Evolutionary conservation across 805 yeast species (phyloP), one percentile per base, ranked within the genome.

Genomic region (Ogataea ganodermae): DNA sequence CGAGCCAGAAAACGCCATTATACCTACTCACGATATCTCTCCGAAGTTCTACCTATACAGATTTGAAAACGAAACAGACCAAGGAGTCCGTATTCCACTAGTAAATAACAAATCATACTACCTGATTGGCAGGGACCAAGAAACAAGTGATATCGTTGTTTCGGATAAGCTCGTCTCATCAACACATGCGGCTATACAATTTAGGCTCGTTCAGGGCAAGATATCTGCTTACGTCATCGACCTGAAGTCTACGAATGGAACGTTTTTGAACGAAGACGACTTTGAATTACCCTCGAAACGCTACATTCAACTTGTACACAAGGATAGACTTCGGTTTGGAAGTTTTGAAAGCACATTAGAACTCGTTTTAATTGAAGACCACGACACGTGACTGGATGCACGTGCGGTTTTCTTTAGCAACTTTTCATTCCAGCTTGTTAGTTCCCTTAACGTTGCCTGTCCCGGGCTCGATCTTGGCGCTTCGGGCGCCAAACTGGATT

Each of bases 401-500:
- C 24, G 24, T 22, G 24, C 24, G 24, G 8, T 22, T n/a, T n/a
- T n/a, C n/a, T n/a, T n/a, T n/a, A n/a, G n/a, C n/a, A n/a, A n/a
- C n/a, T n/a, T 8, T 27, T 27, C 14, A 27, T 10, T 16, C 40
- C 1, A 61, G 21, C 45, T 66, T 57, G 57, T 85, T 94, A 0
- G 91, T 86, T 0, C 98, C 98, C 58, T 82, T 85, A 33, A 78
- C 72, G 56, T 81, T 85, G 3, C 91, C 84, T 36, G 85, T 79
- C 1, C 92, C 92, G 3, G 81, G 74, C 52, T 86, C 91, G 84
- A 94, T 81, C 65, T 92, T 95, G 1, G 99, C 99, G 61, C 96
- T 85, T 53, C 86, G 83, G 0, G 98, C 88, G 0, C 99, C 99
- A 66, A 94, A 94, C 62, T 94, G 99, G 50, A 94, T 90, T 0